A percentile compares a stretch with the other conserved stretches of the same genome.
Conservation (phyloP, 2,329 filamentous ascomycete species). For the Colletotrichum noveboracense region DNA sequence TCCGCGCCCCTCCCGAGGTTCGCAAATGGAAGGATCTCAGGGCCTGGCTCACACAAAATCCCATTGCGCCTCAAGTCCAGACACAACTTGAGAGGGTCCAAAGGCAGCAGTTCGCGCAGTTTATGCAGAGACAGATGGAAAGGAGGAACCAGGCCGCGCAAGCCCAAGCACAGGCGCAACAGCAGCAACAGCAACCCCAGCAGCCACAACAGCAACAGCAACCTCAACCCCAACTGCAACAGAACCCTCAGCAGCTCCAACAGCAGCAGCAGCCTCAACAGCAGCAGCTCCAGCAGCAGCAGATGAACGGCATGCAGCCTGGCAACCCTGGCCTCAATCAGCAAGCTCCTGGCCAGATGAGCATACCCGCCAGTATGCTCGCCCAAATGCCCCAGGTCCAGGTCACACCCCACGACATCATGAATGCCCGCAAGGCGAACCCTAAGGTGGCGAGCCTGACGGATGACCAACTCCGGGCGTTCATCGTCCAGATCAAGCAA, state of each 20-base stretch:
- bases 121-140: slow-evolving; percentile 26
- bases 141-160: slow-evolving; percentile 5
- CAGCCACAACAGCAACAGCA: slow-evolving; percentile 33
- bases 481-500: slow-evolving; percentile 17
- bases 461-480: slow-evolving; percentile 26
- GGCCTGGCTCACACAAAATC: slow-evolving; percentile 43
- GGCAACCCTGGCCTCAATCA: background rate
- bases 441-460: slow-evolving; percentile 23
- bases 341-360: slow-evolving; percentile 4
- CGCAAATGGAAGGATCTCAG: slow-evolving; percentile 57
- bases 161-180: slow-evolving; percentile 26
- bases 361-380: slow-evolving; percentile 24
- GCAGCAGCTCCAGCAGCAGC: slow-evolving; percentile 21
- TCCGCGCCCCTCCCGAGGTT: slow-evolving; percentile 41
- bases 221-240: slow-evolving; percentile 22
- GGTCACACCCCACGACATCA: slow-evolving; percentile 30
- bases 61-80: slow-evolving; percentile 34
- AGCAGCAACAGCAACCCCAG: slow-evolving; percentile 26
- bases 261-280: slow-evolving; percentile 26
- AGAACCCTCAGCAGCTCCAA: slow-evolving; percentile 21
- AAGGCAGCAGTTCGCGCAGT: slow-evolving; percentile 40
- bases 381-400: slow-evolving; percentile 23
- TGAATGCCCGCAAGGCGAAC: slow-evolving; percentile 27
- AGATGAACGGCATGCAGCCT: slow-evolving; percentile 18
- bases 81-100: slow-evolving; percentile 40